phyloP scores from a whole-genome alignment of 1,284 basidiomycete genomes.

The Rhodotorula sp. region DNA sequence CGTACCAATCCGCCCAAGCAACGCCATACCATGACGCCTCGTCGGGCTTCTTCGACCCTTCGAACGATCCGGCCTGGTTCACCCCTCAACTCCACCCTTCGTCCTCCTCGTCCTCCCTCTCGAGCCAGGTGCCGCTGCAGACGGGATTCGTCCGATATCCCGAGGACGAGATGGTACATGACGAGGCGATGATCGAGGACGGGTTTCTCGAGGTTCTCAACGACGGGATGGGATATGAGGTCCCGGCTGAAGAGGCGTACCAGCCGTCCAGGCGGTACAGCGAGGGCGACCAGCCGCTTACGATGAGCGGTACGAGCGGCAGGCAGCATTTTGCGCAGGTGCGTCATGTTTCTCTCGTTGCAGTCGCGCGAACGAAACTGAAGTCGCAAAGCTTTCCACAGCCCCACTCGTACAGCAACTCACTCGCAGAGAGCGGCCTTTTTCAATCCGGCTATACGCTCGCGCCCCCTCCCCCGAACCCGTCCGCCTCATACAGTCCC shows the following conservation, averaged over 20 bases:
- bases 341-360: neutral
- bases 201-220: neutral
- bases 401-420: neutral
- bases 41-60: constrained; percentile 1
- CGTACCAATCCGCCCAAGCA: neutral
- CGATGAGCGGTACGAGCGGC: neutral
- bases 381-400: neutral
- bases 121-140: neutral
- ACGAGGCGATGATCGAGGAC: neutral
- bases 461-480: neutral
- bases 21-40: neutral
- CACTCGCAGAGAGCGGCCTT: neutral
- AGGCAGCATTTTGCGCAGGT: neutral
- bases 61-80: constrained; percentile 8
- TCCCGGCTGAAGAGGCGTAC: neutral
- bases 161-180: neutral
- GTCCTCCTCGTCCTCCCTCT: too few relatives aligned
- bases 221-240: neutral
- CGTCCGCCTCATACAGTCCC: neutral
- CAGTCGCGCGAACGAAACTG: neutral
- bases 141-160: neutral
- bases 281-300: neutral
- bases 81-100: neutral
- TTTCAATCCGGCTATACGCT: constrained; percentile 2
- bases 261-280: neutral